Conservation (phyloP, 495 filamentous ascomycete species). For the Aspergillus heteromorphus region DNA sequence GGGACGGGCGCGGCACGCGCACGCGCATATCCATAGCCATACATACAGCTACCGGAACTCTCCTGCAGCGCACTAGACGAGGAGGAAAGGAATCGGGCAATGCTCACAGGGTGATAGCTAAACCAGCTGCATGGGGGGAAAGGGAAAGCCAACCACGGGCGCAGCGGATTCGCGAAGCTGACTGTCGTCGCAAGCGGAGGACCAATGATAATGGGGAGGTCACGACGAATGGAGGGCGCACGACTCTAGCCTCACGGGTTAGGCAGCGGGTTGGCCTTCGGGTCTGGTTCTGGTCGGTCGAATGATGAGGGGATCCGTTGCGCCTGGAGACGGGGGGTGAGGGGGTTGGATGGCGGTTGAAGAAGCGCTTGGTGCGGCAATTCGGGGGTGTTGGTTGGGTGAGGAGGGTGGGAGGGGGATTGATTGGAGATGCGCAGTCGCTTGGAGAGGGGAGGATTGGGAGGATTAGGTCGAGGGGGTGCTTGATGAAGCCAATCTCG, state of each 20-base stretch:
- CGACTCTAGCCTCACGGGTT: constrained; percentile 41
- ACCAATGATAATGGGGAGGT: constrained; percentile 21
- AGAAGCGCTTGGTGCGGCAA: constrained; percentile 15
- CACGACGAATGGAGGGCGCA: constrained; percentile 10
- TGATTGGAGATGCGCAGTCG: background rate
- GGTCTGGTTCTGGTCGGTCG: constrained; percentile 5
- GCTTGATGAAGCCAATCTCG: background rate
- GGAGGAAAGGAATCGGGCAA: constrained; percentile 14
- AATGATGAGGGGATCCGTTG: constrained; percentile 4
- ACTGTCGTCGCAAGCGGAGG: constrained; percentile 12
- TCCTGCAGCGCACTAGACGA: constrained; percentile 23
- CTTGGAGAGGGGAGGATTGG: background rate
- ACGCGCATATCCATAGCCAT: background rate
- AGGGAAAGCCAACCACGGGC: constrained; percentile 13
- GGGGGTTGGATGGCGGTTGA: constrained; percentile 11
- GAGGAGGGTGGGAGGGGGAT: background rate
- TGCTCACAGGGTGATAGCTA: constrained; percentile 24
- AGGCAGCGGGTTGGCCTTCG: constrained; percentile 30
- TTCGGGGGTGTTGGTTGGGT: constrained; percentile 1
- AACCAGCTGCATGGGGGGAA: constrained; percentile 22
- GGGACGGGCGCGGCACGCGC: background rate
- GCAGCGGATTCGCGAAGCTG: constrained; percentile 5
- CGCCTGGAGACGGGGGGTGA: background rate
- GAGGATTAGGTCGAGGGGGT: background rate
- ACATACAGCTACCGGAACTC: constrained; percentile 9